Evolutionary conservation across 805 yeast genomes (phyloP), one percentile per base, ranked within the genome.

Genomic region (Hanseniaspora nectarophila): DNA sequence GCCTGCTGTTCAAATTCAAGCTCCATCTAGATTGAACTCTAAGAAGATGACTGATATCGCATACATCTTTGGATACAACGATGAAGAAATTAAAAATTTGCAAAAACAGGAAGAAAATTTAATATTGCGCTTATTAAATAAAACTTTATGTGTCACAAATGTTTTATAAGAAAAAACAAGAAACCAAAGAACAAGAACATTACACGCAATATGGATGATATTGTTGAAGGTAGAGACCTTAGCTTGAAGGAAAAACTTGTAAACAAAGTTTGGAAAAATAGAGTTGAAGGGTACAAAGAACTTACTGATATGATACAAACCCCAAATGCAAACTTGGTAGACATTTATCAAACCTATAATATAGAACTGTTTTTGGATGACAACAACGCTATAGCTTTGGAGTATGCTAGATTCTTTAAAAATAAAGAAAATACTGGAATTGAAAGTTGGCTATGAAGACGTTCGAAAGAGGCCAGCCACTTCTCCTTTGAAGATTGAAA

Each of bases 381-480:
- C 63, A 64, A 82, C 31, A 92, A 92, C 62, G 96, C 88, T 18
- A 92, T 83, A 16, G 95, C 97, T 0, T 95, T 88, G 57, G 97
- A 92, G 61, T 70, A 82, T 1, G 97, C 70, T 90, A 44, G 97
- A 90, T 60, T 86, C 82, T 45, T 75, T 80, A 58, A 79, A 90
- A 63, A 77, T 75, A 64, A 72, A 73, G 50, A 86, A 87, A 61
- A 82, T 90, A 34, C 69, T 69, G 39, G 82, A 80, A 29, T 77
- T 74, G 48, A 75, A 59, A 56, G 79, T 77, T 28, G 33, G 21
- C 8, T 18, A 40, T 20, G 45, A 48, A 6, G 50, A 33, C 7
- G 26, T 21, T 21, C 18, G 46, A 20, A 43, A 43, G 26, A 28
- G 45, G 18, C 45, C 45, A 16, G 45, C 45, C 1, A 42, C 45